Evolutionary conservation across 345 rosid species (phyloP).

Genomic region (Populus ilicifolia): DNA sequence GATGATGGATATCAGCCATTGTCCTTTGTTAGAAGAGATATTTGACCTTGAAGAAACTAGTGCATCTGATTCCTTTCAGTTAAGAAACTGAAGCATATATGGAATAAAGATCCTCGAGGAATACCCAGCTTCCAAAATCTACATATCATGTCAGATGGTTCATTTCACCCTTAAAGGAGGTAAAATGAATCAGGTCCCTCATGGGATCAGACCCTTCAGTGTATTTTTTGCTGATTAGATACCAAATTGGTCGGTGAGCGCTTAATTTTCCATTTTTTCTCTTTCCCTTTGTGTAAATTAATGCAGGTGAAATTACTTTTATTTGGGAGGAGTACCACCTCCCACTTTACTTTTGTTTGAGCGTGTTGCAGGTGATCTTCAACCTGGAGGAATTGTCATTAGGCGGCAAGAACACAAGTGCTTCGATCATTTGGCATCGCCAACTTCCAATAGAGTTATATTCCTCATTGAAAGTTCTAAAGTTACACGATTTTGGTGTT

Average conservation of each 20-base stretch:
- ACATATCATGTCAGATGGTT: background rate
- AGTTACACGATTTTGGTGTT: background rate
- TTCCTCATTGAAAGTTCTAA: background rate
- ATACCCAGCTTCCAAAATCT: conserved; percentile 4
- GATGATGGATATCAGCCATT: background rate
- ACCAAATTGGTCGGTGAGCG: no score
- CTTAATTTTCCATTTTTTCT: no score
- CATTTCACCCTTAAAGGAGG: no score
- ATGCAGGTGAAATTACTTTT: background rate
- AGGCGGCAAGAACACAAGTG: background rate
- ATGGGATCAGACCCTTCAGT: no score
- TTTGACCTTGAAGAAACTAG: background rate
- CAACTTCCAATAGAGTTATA: background rate
- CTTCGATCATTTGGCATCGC: background rate
- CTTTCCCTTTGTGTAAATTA: no score
- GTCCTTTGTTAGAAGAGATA: conserved; percentile 6
- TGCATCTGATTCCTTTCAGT: background rate
- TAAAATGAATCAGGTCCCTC: no score
- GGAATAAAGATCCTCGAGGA: conserved; percentile 6
- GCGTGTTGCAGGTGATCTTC: background rate
- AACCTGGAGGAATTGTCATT: background rate
- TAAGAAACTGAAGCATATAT: conserved; percentile 7
- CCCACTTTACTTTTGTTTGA: no score
- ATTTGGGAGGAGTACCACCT: no score
- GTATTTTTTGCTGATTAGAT: no score